Percentiles rank a stretch among this genome's conserved stretches.
These are phyloP conservation scores for Pilaira anomala DNA, from an alignment of 192 early-diverging fungal species.

Conservation along the genomic window DNA sequence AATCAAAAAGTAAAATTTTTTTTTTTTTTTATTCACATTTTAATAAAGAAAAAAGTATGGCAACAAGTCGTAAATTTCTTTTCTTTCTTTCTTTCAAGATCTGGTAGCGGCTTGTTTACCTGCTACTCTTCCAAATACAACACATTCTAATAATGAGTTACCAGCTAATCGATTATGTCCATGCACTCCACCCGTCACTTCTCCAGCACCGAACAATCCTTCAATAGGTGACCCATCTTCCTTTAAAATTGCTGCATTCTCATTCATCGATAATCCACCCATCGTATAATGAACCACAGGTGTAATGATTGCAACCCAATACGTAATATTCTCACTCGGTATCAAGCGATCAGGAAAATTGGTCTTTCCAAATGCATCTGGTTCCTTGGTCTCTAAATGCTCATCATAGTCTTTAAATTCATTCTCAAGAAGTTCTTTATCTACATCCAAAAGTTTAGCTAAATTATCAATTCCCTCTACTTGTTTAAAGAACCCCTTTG, in stretches of 20 bases:
- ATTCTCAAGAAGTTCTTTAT: not conserved
- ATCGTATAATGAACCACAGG: constrained; percentile 37
- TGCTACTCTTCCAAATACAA: constrained; percentile 79
- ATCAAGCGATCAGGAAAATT: constrained; percentile 19
- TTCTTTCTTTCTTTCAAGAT: not conserved
- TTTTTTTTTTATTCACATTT: not conserved
- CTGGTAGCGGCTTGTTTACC: constrained; percentile 40
- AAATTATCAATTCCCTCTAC: not conserved
- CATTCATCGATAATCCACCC: constrained; percentile 22
- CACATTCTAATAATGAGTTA: constrained; percentile 76
- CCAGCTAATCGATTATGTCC: constrained; percentile 81
- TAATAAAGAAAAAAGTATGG: not conserved
- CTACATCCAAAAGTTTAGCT: constrained; percentile 11
- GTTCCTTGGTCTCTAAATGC: not conserved
- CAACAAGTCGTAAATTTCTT: no score
- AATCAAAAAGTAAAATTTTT: constrained; percentile 6
- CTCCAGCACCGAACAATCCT: constrained; percentile 74
- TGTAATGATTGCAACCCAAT: constrained; percentile 29
- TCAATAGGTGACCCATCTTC: constrained; percentile 43
- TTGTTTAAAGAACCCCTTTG: constrained; percentile 22
- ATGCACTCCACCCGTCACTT: constrained; percentile 81
- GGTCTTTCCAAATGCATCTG: constrained; percentile 27
- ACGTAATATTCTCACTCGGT: not conserved
- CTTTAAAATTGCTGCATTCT: not conserved
- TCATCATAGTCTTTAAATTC: constrained; percentile 27